Percentiles rank a stretch among this genome's conserved stretches.
Evolutionary conservation across 2,329 filamentous ascomycete genomes (phyloP).

Genomic region (Colletotrichum karsti): DNA sequence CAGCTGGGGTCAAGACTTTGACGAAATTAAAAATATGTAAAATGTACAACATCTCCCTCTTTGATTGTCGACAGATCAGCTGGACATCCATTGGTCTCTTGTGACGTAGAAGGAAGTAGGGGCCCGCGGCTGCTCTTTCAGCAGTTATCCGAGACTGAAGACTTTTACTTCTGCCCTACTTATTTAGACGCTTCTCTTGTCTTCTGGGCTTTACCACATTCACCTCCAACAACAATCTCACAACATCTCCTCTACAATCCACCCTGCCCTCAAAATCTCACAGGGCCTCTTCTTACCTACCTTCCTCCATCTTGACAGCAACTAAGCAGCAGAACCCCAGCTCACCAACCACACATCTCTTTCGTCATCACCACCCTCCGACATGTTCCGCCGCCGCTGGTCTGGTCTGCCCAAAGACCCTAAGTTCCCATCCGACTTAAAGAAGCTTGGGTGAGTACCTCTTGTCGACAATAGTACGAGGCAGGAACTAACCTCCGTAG

Average conservation of each 20-base stretch:
- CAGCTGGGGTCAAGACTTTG: background rate
- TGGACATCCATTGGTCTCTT: background rate
- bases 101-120: background rate
- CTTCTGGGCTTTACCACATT: too few species aligned
- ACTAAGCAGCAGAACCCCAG: too few species aligned
- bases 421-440: slow-evolving; percentile 70
- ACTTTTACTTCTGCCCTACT: too few species aligned
- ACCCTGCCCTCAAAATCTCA: too few species aligned
- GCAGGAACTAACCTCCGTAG: slow-evolving; percentile 48
- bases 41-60: slow-evolving; percentile 16
- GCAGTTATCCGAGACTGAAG: too few species aligned
- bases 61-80: background rate
- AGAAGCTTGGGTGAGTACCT: slow-evolving; percentile 72
- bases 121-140: background rate
- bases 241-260: too few species aligned
- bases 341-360: too few species aligned
- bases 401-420: slow-evolving; percentile 76
- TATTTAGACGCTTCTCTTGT: too few species aligned
- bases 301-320: background rate
- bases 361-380: slow-evolving; percentile 27
- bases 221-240: too few species aligned
- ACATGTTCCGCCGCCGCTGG: slow-evolving; percentile 80
- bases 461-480: background rate
- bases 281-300: too few species aligned
- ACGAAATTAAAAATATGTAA: slow-evolving; percentile 2